Evolutionary conservation across 768 basidiomycete species (phyloP), one percentile per base, ranked within the genome.

Genomic region (Leucocoprinus sp.): DNA sequence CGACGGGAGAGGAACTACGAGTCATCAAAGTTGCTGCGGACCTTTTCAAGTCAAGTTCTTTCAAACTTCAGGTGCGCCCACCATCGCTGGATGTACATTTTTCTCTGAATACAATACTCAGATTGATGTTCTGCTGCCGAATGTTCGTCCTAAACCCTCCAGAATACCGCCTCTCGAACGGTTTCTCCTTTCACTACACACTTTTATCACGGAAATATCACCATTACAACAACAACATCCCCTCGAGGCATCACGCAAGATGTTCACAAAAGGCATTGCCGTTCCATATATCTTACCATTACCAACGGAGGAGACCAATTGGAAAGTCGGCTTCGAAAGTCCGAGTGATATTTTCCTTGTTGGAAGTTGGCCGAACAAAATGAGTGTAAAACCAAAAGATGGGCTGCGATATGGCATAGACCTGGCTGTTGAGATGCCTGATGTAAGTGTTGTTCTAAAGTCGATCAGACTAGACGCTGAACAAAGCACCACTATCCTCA

Each of bases 351-450:
- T 95, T 15, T 69, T 77, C 5, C 63, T 97, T 2, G 80, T 82
- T 1, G 93, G 93, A 9, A 91, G 88, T 53, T 97, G 92, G 91
- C 76, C 81, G 0, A 84, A 87, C 49, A 79, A 82, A 54, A 68
- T 83, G 8, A 70, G 75, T 42, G 83, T 90, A 35, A 89, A 85
- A 57, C 73, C 72, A 34, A 83, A 78, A 50, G 87, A 84, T 55
- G 72, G 70, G 2, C 62, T 62, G 15, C 71, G 65, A 44, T 92
- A 82, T 52, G 75, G 72, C 5, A 79, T 93, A 1, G 93, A 95
- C 60, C 40, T 96, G 28, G 84, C 82, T 1, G 68, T 95, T 11
- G 82, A 91, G 60, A 95, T 96, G 89, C 91, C 92, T 8, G 60
- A 76, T 29, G 90, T 89, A 56, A 54, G 81, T 69, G 15, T 6